These are phyloP conservation scores for Fusarium sp. DNA, from an alignment of 2,329 filamentous ascomycete genomes.

Conservation along the genomic window DNA sequence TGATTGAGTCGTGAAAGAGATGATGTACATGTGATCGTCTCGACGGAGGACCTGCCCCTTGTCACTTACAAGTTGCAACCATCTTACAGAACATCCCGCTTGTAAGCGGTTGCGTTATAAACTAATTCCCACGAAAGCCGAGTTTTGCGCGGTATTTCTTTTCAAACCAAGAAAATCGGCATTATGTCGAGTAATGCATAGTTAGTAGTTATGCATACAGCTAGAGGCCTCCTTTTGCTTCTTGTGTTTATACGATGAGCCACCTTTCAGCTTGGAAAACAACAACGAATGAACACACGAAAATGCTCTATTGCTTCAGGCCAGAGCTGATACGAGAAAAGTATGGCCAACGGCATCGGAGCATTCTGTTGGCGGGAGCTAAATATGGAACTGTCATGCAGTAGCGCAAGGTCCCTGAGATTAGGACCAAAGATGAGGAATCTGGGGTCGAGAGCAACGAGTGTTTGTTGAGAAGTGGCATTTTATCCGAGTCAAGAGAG, in stretches of 20 bases:
- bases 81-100: background rate
- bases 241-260: background rate
- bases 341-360: slow-evolving; percentile 12
- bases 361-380: slow-evolving; percentile 31
- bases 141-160: slow-evolving; percentile 5
- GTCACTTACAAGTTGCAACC: slow-evolving; percentile 1
- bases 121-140: background rate
- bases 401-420: slow-evolving; percentile 31
- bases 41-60: slow-evolving; percentile 3
- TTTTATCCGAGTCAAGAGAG: background rate
- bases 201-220: background rate
- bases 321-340: slow-evolving; percentile 11
- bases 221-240: slow-evolving; percentile 1
- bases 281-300: background rate
- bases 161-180: background rate
- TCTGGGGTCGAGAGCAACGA: slow-evolving; percentile 13
- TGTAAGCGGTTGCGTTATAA: background rate
- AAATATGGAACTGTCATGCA: slow-evolving; percentile 41
- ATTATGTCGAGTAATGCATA: background rate
- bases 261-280: background rate
- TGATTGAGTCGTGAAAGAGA: background rate
- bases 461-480: background rate
- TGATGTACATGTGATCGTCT: slow-evolving; percentile 8
- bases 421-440: slow-evolving; percentile 14
- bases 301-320: background rate